Base-by-base conservation (phyloP, 371 early-diverging fungal genomes). In the Circinella minor region DNA sequence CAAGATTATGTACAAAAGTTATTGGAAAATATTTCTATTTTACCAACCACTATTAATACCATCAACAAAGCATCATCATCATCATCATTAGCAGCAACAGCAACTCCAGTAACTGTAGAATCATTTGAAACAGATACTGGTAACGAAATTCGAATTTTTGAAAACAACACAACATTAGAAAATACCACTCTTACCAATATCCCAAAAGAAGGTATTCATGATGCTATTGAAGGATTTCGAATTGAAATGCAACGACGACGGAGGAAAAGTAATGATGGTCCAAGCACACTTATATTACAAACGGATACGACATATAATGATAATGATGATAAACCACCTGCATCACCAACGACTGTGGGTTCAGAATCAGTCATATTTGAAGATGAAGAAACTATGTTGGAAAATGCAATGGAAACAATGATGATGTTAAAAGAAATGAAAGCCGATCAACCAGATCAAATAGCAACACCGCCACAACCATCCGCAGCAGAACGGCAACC, bases 331-430 rank as follows among this genome's bases (percentile, higher is more conserved):
- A 57, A 57, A 7, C 57, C 57, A 5, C 34, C 43, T 43, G 43
- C 7, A 34, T 57, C 57, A 57, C 57, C 57, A 27, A 34, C 63
- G 14, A 38, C 38, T 39, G 36, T 46, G 47, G 64, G 65, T 46
- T 55, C 38, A 38, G 27, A 69, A 57, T 34, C 69, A 54, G 57
- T 55, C 4, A 48, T 65, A 34, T 14, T 60, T 20, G 54, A 67
- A 14, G 74, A 71, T n/a, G 63, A 61, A 37, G 71, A 75, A 7
- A 66, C 76, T 13, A 27, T 78, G 48, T 65, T 71, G 11, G 78
- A 78, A 65, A 78, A 84, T 65, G 82, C 82, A 4, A 73, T 84
- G 68, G 77, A 79, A 49, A 84, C 84, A 5, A 84, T 84, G 84
- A 84, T 84, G 84, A 80, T 78, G 77, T 65, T 84, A 17, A 80